These are phyloP conservation scores for Globisporangium takayamanum DNA, from an alignment of 352 stramenopile genomes.

Conservation along the genomic window DNA sequence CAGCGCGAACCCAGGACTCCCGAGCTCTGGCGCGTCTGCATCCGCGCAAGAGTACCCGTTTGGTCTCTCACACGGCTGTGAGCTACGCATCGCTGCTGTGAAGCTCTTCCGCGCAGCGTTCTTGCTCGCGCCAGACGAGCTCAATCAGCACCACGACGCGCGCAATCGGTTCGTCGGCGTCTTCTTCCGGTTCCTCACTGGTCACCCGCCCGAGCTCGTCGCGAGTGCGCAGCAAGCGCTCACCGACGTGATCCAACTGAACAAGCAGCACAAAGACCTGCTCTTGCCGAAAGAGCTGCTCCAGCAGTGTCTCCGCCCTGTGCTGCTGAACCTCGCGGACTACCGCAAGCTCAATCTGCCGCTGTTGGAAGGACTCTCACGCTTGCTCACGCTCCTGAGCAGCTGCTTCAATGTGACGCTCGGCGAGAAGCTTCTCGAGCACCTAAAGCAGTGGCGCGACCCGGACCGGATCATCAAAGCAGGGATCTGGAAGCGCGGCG, in stretches of 20 bases:
- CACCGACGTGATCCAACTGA: slow-evolving; percentile 76
- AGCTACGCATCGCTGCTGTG: slow-evolving; percentile 85
- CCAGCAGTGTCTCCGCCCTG: slow-evolving; percentile 93
- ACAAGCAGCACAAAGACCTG: slow-evolving; percentile 84
- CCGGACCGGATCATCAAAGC: slow-evolving; percentile 88
- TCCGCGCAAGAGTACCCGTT: slow-evolving; percentile 85
- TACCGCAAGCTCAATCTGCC: slow-evolving; percentile 95
- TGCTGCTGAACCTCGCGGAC: slow-evolving; percentile 95
- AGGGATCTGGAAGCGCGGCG: slow-evolving; percentile 89
- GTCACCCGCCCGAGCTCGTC: slow-evolving; percentile 76
- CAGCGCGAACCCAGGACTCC: slow-evolving; percentile 2
- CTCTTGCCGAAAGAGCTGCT: slow-evolving; percentile 93
- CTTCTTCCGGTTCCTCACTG: slow-evolving; percentile 89
- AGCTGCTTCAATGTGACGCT: slow-evolving; percentile 98
- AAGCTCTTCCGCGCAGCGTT: slow-evolving; percentile 85
- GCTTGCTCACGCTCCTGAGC: slow-evolving; percentile 91
- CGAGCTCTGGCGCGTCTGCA: slow-evolving; percentile 25
- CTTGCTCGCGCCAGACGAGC: slow-evolving; percentile 67
- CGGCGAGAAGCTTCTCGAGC: slow-evolving; percentile 95
- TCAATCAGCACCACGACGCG: slow-evolving; percentile 82
- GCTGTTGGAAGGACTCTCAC: slow-evolving; percentile 91
- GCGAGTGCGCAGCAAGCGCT: slow-evolving; percentile 76
- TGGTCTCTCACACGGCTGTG: slow-evolving; percentile 66
- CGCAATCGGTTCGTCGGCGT: slow-evolving; percentile 83
- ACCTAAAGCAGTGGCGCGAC: slow-evolving; percentile 92